A percentile compares a stretch with the other conserved stretches of the same genome.
These are phyloP conservation scores for Trapa incisa DNA, from an alignment of 345 rosid species.

Conservation along the genomic window DNA sequence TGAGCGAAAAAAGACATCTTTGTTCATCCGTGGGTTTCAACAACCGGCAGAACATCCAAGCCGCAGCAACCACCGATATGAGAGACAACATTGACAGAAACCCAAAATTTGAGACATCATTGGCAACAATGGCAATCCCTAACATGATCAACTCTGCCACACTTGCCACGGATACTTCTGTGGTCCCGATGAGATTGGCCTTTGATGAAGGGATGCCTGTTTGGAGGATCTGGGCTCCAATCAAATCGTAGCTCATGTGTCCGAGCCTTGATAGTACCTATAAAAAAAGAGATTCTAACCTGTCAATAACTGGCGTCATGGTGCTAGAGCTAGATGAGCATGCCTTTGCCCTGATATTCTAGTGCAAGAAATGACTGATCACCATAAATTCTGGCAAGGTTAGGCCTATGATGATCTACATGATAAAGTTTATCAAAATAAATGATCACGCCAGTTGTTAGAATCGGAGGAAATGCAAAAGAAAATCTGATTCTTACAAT, in stretches of 20 bases:
- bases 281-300: background rate
- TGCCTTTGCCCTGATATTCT: no score
- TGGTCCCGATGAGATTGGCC: slow-evolving; percentile 83
- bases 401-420: no score
- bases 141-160: slow-evolving; percentile 82
- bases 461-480: background rate
- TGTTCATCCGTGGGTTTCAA: slow-evolving; percentile 81
- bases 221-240: slow-evolving; percentile 92
- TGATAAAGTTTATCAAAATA: no score
- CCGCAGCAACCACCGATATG: slow-evolving; percentile 72
- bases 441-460: background rate
- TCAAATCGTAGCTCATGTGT: slow-evolving; percentile 78
- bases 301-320: background rate
- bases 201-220: slow-evolving; percentile 84
- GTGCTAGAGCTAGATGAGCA: no score
- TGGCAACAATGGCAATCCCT: slow-evolving; percentile 75
- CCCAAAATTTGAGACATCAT: slow-evolving; percentile 74
- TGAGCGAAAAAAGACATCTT: slow-evolving; percentile 50
- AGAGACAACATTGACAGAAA: slow-evolving; percentile 59
- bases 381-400: no score
- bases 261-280: slow-evolving; percentile 88
- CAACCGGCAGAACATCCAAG: slow-evolving; percentile 74
- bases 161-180: slow-evolving; percentile 85
- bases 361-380: no score
- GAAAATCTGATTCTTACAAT: slow-evolving; percentile 40